These are phyloP conservation scores for Neonectria faginata DNA, from an alignment of 2,329 filamentous ascomycete species.

Conservation along the genomic window DNA sequence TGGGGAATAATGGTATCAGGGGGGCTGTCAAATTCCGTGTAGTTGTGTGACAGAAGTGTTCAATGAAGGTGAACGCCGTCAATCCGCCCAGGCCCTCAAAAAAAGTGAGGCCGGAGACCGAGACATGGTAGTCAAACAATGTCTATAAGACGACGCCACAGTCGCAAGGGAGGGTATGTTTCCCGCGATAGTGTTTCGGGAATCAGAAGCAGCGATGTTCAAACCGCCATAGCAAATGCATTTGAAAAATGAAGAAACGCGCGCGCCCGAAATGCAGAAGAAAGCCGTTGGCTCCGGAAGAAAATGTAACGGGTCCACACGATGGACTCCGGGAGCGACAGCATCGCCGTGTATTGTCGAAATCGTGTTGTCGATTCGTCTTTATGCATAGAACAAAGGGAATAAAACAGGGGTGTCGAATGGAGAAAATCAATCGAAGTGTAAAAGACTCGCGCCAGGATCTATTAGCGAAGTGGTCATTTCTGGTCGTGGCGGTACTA, in stretches of 20 bases:
- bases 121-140: slow-evolving; percentile 39
- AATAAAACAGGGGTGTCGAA: slow-evolving; percentile 27
- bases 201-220: slow-evolving; percentile 33
- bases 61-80: slow-evolving; percentile 25
- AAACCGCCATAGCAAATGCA: slow-evolving; percentile 40
- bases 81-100: slow-evolving; percentile 25
- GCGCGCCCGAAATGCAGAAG: slow-evolving; percentile 41
- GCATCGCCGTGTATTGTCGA: slow-evolving; percentile 36
- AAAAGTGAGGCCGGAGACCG: slow-evolving; percentile 25
- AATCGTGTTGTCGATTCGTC: slow-evolving; percentile 33
- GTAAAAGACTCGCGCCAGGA: slow-evolving; percentile 40
- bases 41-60: slow-evolving; percentile 33
- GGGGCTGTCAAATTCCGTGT: slow-evolving; percentile 36
- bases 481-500: slow-evolving; percentile 45
- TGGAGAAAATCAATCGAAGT: slow-evolving; percentile 35
- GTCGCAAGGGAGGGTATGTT: slow-evolving; percentile 28
- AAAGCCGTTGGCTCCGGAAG: slow-evolving; percentile 33
- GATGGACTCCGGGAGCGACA: slow-evolving; percentile 34
- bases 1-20: slow-evolving; percentile 44
- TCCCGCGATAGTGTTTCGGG: slow-evolving; percentile 42
- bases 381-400: slow-evolving; percentile 42
- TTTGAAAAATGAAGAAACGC: slow-evolving; percentile 34
- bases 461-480: slow-evolving; percentile 47
- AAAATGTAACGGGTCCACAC: slow-evolving; percentile 30
- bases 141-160: slow-evolving; percentile 39